Conservation (phyloP, 257 asterid genomes). For the Gentiana macrophylla region DNA sequence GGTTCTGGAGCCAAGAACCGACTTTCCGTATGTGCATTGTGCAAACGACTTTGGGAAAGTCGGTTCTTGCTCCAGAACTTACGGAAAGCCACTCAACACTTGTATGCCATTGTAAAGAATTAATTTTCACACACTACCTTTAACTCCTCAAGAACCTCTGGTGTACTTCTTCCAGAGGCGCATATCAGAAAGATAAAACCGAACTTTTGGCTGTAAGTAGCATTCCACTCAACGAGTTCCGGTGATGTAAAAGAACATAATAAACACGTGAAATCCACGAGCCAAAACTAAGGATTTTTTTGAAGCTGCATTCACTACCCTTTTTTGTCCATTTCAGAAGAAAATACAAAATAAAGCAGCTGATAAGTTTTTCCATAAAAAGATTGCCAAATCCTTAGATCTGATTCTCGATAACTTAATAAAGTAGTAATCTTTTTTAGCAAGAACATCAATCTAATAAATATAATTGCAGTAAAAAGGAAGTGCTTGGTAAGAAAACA, state of each 20-base stretch:
- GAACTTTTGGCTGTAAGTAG: slow-evolving; percentile 57
- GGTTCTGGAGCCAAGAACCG: too few species aligned
- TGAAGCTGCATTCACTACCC: neutral
- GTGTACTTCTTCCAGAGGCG: slow-evolving; percentile 88
- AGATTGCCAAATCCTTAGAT: too few species aligned
- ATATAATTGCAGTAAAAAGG: neutral
- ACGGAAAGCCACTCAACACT: neutral
- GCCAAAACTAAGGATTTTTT: too few species aligned
- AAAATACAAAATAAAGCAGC: neutral
- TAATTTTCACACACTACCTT: slow-evolving; percentile 38
- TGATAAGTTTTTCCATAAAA: neutral
- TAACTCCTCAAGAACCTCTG: slow-evolving; percentile 73
- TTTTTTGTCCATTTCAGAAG: neutral
- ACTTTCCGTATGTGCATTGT: too few species aligned
- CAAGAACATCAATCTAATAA: too few species aligned
- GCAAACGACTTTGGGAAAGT: too few species aligned
- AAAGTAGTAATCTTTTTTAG: too few species aligned
- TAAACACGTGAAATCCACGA: neutral
- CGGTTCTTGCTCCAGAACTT: too few species aligned
- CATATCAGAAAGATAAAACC: slow-evolving; percentile 81
- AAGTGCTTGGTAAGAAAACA: neutral
- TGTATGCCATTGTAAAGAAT: neutral
- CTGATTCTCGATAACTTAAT: too few species aligned
- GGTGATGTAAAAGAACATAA: slow-evolving; percentile 9
- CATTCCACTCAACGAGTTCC: slow-evolving; percentile 87